Base-by-base conservation (phyloP, 2,329 filamentous ascomycete genomes). In the Parafenestella ontariensis region DNA sequence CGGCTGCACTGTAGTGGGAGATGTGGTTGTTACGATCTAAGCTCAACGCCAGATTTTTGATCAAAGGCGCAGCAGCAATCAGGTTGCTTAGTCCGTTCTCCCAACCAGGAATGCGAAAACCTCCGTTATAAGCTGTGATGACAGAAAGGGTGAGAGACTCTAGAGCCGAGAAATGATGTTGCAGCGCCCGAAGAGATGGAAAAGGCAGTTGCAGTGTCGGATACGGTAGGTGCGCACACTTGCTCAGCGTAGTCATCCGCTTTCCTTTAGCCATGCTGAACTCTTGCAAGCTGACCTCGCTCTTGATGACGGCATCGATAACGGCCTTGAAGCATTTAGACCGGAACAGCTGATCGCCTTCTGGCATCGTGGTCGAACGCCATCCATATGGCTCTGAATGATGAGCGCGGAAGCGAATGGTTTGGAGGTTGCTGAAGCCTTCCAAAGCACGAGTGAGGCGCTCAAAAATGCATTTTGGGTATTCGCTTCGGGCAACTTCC, bases 291-390 rank as follows among this genome's bases (percentile, higher is more conserved):
- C 49, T 49, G 26, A 65, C 47, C 21, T 54, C 51, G 51, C 67
- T 69, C 10, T 57, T 47, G 7, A 55, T 26, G 11, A 73, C 45
- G 13, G 69, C 64, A 21, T 64, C 56, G 3, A 71, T 26, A 23
- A 72, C 56, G 15, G 59, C 58, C 23, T 57, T 59, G 26, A 71
- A 68, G 40, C 67, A 71, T 28, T 41, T 57, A 2, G 49, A 44
- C 11, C 65, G 63, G 43, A 69, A 69, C 1, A 55, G 10, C n/a
- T 54, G 20, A 37, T 68, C 58, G 7, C 45, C 45, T 31, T 52
- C 52, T 5, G 63, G 56, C 23, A 64, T 49, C 2, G 24, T 33
- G 13, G 24, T 46, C 3, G 31, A 31, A 5, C 52, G 51, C 57
- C 58, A 62, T 3, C 24, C 58, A 10, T 41, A 36, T 9, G 58